These are phyloP conservation scores for Dacryopinax primogenitus DNA, from an alignment of 768 basidiomycete genomes.

Conservation along the genomic window DNA sequence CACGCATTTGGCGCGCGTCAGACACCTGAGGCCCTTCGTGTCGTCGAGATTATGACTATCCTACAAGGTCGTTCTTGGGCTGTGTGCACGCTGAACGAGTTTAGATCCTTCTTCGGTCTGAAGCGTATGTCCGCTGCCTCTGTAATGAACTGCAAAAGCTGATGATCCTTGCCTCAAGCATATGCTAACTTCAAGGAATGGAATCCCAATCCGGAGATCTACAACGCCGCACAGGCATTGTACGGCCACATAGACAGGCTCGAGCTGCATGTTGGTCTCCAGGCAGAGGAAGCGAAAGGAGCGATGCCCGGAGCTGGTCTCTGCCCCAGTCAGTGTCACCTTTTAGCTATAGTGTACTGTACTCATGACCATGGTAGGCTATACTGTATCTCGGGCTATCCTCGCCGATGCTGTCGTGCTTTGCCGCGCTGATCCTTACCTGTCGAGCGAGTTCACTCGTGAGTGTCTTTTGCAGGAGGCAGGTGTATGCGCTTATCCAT, in stretches of 20 bases:
- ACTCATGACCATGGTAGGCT: conserved; percentile 23
- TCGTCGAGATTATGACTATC: conserved; percentile 59
- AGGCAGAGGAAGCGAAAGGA: conserved; percentile 66
- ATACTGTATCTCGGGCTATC: conserved; percentile 75
- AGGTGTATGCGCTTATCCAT: not conserved
- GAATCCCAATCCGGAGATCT: conserved; percentile 61
- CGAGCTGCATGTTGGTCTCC: conserved; percentile 69
- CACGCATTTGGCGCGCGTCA: conserved; percentile 58
- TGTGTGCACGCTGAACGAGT: conserved; percentile 40
- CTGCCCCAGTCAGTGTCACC: conserved; percentile 48
- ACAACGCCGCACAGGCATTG: conserved; percentile 56
- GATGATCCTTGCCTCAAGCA: conserved; percentile 29
- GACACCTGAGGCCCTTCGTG: conserved; percentile 46
- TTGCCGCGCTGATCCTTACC: conserved; percentile 11
- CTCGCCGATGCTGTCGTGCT: conserved; percentile 32
- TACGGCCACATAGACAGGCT: conserved; percentile 62
- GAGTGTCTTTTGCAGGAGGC: not conserved
- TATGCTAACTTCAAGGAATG: conserved; percentile 64
- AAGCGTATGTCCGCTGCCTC: conserved; percentile 39
- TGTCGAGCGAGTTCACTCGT: conserved; percentile 1
- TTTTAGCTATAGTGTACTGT: not conserved
- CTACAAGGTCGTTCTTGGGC: conserved; percentile 56
- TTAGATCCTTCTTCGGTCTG: conserved; percentile 56
- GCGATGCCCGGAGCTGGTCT: conserved; percentile 67
- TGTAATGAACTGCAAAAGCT: conserved; percentile 14